These are phyloP conservation scores for Colletotrichum sp. DNA, from an alignment of 2,329 filamentous ascomycete species.

Conservation along the genomic window DNA sequence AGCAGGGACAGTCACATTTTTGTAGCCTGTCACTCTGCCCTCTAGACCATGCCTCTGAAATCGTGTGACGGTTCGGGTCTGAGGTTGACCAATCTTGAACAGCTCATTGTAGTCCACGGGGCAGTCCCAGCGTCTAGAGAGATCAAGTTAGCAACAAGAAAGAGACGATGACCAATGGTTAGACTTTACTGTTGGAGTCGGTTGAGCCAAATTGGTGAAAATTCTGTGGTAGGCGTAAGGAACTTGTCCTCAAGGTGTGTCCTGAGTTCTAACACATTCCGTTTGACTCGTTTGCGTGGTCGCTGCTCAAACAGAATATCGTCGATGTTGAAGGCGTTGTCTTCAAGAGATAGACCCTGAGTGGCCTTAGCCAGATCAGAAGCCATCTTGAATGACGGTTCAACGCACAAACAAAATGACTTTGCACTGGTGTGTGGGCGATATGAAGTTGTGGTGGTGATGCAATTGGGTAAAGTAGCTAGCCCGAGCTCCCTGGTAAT, in stretches of 20 bases:
- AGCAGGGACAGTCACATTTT: slow-evolving; percentile 89
- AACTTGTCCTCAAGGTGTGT: slow-evolving; percentile 76
- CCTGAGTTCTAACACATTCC: slow-evolving; percentile 69
- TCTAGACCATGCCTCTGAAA: slow-evolving; percentile 92
- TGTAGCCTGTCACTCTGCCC: slow-evolving; percentile 90
- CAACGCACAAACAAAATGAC: background rate
- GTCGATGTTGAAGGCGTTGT: slow-evolving; percentile 50
- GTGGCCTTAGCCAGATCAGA: slow-evolving; percentile 17
- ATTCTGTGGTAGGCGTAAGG: slow-evolving; percentile 77
- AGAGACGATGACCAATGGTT: background rate
- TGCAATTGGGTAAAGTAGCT: background rate
- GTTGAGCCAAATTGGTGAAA: slow-evolving; percentile 88
- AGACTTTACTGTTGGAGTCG: slow-evolving; percentile 75
- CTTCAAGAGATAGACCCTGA: slow-evolving; percentile 11
- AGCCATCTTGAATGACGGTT: slow-evolving; percentile 8
- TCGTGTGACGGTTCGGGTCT: slow-evolving; percentile 91
- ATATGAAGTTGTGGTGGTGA: background rate
- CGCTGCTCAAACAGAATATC: slow-evolving; percentile 57
- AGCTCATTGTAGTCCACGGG: slow-evolving; percentile 82
- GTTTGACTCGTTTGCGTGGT: slow-evolving; percentile 48
- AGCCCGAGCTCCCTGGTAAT: background rate
- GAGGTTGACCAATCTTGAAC: slow-evolving; percentile 86
- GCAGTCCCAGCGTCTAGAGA: slow-evolving; percentile 71
- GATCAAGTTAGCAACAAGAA: background rate
- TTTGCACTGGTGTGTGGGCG: background rate